phyloP scores from a whole-genome alignment of 2,329 filamentous ascomycete genomes.

The Verticillium dahliae region DNA sequence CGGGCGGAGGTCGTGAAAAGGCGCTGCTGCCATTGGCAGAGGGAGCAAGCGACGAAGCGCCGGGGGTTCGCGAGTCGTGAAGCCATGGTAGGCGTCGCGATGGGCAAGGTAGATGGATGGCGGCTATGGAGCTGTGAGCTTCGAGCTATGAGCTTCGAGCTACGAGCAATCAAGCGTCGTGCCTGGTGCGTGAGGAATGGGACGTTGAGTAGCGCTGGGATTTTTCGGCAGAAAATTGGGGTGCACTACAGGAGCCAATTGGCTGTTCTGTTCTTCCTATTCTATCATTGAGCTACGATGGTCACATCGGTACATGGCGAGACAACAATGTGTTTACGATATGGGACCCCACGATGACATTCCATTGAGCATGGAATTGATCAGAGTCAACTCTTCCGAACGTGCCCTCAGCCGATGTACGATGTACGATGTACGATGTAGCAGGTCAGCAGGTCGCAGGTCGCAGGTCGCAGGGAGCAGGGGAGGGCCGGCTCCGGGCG shows the following conservation, averaged over 20 bases:
- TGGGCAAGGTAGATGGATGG: background rate
- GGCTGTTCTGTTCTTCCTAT: background rate
- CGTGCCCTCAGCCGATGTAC: background rate
- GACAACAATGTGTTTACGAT: too few species aligned
- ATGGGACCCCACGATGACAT: too few species aligned
- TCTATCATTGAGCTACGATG: too few species aligned
- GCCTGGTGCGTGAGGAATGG: background rate
- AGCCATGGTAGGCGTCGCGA: background rate
- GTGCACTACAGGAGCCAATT: background rate
- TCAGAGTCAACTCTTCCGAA: background rate
- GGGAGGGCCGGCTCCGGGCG: background rate
- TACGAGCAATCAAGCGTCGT: too few species aligned
- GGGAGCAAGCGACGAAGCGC: conserved; percentile 33
- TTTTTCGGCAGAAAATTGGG: background rate
- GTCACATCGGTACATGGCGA: too few species aligned
- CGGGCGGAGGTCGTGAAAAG: conserved; percentile 39
- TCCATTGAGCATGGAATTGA: background rate
- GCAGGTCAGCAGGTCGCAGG: background rate
- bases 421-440: background rate
- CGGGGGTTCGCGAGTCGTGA: conserved; percentile 8
- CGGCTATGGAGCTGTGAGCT: too few species aligned
- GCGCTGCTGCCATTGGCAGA: conserved; percentile 43
- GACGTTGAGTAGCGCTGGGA: conserved; percentile 21
- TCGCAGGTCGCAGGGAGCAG: background rate
- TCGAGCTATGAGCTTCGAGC: too few species aligned